Base-by-base conservation (phyloP, 805 yeast species). In the Candida coleopterorum region DNA sequence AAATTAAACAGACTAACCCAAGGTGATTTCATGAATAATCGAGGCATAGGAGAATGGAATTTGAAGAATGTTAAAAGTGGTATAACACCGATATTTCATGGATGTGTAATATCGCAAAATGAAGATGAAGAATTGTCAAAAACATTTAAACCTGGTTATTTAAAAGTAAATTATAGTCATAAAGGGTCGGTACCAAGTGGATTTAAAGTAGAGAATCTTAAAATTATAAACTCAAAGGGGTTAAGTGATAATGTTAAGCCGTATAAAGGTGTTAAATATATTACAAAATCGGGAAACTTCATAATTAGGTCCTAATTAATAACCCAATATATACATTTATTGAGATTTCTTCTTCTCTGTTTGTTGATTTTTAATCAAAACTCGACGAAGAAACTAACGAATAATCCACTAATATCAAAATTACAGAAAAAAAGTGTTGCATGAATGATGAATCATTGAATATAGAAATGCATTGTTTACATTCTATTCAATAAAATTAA, bases 231-330 rank as follows among this genome's bases (percentile, higher is more conserved):
- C 43, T 65, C 71, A n/a, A 65, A 64, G 44, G 88, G 90, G 0
- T 48, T 77, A 38, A 74, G 74, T 5, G 77, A 76, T 3, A 64
- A 66, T 4, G 81, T 77, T 9, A 81, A 79, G 50, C 95, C 96
- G 0, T 89, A 77, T 65, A 89, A 88, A 55, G 97, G 97, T 1
- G 96, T 89, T 15, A 84, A 88, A 52, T 89, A 89, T 53, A 62
- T 74, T 9, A 79, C 95, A 5, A 60, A 62, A 37, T 70, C 84
- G 0, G 84, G 81, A 1, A 79, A 81, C 37, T 75, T 66, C 47
- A 60, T 77, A 3, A 63, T 79, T 15, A 57, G 79, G 25, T 45
- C 53, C 10, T 52, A 33, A 33, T 33, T 25, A 10, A n/a, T n/a
- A n/a, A n/a, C n/a, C n/a, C n/a, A n/a, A n/a, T n/a, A n/a, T n/a